phyloP scores from a whole-genome alignment of 2,329 filamentous ascomycete genomes.

The Pseudopyrenochaeta lycopersici region DNA sequence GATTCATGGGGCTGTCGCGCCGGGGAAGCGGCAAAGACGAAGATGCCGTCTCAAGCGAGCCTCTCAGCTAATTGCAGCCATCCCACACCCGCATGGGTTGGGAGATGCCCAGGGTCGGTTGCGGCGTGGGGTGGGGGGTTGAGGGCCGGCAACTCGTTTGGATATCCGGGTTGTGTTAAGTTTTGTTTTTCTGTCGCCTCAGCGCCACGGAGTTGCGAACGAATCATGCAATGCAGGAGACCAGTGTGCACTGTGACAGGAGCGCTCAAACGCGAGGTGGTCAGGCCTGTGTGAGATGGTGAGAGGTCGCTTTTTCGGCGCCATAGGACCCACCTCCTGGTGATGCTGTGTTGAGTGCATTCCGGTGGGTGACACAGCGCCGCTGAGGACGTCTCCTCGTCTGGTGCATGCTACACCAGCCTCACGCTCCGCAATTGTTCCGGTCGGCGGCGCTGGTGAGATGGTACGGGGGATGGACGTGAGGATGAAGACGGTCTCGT shows the following conservation, averaged over 20 bases:
- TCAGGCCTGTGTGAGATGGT: constrained; percentile 29
- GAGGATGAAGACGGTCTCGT: constrained; percentile 9
- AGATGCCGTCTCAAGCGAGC: constrained; percentile 31
- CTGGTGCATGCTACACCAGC: constrained; percentile 35
- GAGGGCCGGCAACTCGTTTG: constrained; percentile 17
- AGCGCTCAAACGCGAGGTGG: constrained; percentile 31
- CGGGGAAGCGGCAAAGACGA: constrained; percentile 43
- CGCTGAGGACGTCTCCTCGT: constrained; percentile 11
- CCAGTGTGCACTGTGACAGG: constrained; percentile 39
- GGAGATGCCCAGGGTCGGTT: constrained; percentile 31
- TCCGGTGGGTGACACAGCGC: constrained; percentile 34
- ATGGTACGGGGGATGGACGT: constrained; percentile 12
- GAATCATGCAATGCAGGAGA: constrained; percentile 42
- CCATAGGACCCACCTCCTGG: constrained; percentile 25
- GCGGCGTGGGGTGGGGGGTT: constrained; percentile 33
- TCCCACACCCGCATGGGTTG: constrained; percentile 14
- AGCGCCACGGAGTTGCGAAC: constrained; percentile 33
- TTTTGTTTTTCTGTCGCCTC: constrained; percentile 41
- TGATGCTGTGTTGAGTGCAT: constrained; percentile 30
- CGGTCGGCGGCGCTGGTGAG: constrained; percentile 20
- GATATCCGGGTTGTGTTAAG: constrained; percentile 32
- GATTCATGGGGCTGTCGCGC: constrained; percentile 8
- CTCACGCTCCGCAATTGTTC: constrained; percentile 32
- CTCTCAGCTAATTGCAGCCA: constrained; percentile 20
- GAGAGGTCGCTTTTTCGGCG: constrained; percentile 33